Evolutionary conservation across 2,329 filamentous ascomycete species (phyloP), one percentile per base, ranked within the genome.

Genomic region (Sphaerostilbella broomeana): DNA sequence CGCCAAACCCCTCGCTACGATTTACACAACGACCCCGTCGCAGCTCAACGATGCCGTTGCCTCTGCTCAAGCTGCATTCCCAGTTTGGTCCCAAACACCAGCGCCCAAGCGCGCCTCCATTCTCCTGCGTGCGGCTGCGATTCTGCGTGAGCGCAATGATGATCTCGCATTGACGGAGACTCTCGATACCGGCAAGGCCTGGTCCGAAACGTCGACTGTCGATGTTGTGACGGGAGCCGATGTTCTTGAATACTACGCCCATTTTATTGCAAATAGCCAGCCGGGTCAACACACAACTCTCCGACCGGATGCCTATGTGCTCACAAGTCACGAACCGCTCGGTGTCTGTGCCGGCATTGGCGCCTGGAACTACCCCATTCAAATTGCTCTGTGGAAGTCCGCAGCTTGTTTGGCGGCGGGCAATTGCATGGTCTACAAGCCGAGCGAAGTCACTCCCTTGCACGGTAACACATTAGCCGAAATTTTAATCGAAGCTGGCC

Each of bases 371-470:
- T 94, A 94, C 57, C 87, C 87, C 10, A 84, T 94, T 48, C 86
- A 94, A 60, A 94, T 94, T 49, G 86, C 86, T 7, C 70, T 94
- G 2, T 94, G 86, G 86, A 94, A 94, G 62, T 88, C 84, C 1
- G 86, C 84, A 1, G 84, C 87, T 0, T 92, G 86, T 52, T 72
- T 94, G 11, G 86, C 86, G 4, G 86, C 86, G 1, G 86, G 86
- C 15, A 94, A 94, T 63, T 86, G 82, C 56, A 89, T 94, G 83
- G 77, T 94, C 30, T 94, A 94, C 67, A 94, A 94, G 64, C 85
- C 86, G 6, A 89, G 84, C 49, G 87, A 94, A 67, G 84, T 85
- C 59, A 94, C 87, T 0, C 85, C 86, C 5, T 70, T 94, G n/a
- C 86, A 94, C 55, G 86, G 75, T 21, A 75, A 86, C 45, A 73